These are phyloP conservation scores for Aurantiochytrium sp. DNA, from an alignment of 108 stramenopile genomes.

Conservation along the genomic window DNA sequence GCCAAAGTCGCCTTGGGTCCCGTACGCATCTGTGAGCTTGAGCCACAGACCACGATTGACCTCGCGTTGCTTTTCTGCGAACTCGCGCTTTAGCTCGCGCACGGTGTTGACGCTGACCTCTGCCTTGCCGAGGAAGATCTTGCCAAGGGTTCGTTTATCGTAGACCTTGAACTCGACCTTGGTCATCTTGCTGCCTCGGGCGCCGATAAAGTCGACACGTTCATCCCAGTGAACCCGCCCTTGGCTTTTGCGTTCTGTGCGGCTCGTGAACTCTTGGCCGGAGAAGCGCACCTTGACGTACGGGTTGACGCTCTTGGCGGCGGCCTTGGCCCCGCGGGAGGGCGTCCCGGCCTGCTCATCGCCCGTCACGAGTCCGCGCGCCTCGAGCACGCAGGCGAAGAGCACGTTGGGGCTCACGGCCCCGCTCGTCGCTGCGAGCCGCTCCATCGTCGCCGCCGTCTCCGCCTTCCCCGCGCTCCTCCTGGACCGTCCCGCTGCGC, in stretches of 20 bases:
- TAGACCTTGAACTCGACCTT: neutral
- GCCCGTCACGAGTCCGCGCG: neutral
- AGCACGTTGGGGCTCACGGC: neutral
- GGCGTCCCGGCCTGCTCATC: neutral
- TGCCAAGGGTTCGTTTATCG: neutral
- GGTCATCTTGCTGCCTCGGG: neutral
- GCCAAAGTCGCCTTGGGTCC: neutral
- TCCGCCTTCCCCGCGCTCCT: neutral
- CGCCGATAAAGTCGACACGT: neutral
- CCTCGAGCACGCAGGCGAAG: neutral
- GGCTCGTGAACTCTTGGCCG: neutral
- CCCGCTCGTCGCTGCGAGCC: neutral
- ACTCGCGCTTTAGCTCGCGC: neutral
- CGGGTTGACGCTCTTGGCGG: neutral
- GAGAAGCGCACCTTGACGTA: slow-evolving; percentile 4
- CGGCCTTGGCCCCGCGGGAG: neutral
- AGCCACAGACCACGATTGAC: neutral
- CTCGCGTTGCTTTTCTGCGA: neutral
- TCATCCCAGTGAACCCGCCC: neutral
- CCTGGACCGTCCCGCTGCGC: no score
- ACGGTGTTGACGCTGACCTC: neutral
- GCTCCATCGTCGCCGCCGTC: neutral
- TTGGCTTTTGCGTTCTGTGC: neutral
- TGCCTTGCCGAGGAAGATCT: neutral
- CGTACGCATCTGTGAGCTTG: neutral